Conservation (phyloP, 768 basidiomycete genomes). For the Russula virescens region DNA sequence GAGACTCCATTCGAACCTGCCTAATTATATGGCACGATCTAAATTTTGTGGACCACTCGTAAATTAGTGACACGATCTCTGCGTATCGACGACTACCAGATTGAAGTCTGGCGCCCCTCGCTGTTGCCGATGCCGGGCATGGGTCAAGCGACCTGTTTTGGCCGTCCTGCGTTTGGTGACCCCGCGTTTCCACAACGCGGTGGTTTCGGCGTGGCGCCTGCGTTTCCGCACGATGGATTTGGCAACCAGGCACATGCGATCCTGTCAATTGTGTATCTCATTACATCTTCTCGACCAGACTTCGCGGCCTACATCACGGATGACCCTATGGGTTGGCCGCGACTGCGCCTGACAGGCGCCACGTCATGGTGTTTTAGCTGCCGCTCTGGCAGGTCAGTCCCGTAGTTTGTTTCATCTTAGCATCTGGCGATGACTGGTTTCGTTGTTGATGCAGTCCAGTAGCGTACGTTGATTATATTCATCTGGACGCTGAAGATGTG, state of each 20-base stretch:
- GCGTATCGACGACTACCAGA: constrained; percentile 11
- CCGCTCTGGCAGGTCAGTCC: constrained; percentile 18
- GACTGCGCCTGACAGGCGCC: constrained; percentile 10
- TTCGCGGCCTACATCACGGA: constrained; percentile 21
- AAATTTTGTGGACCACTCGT: background rate
- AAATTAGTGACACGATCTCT: constrained; percentile 16
- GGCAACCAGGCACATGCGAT: background rate
- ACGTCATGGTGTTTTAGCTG: constrained; percentile 23
- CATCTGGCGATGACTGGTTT: background rate
- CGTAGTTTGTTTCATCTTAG: background rate
- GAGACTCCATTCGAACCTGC: background rate
- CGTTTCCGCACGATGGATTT: constrained; percentile 12
- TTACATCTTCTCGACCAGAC: constrained; percentile 18
- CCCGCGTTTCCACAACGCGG: background rate
- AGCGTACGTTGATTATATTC: constrained; percentile 21
- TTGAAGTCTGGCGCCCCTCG: constrained; percentile 19
- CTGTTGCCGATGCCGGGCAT: background rate
- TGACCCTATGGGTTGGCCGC: constrained; percentile 22
- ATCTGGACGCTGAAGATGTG: constrained; percentile 22
- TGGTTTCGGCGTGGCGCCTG: background rate
- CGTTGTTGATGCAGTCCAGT: constrained; percentile 7
- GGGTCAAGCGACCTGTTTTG: background rate
- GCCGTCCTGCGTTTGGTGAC: background rate
- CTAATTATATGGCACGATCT: too few relatives aligned
- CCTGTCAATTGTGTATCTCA: constrained; percentile 21